phyloP scores from a whole-genome alignment of 108 stramenopile species.

The Cyclotella baltica region DNA sequence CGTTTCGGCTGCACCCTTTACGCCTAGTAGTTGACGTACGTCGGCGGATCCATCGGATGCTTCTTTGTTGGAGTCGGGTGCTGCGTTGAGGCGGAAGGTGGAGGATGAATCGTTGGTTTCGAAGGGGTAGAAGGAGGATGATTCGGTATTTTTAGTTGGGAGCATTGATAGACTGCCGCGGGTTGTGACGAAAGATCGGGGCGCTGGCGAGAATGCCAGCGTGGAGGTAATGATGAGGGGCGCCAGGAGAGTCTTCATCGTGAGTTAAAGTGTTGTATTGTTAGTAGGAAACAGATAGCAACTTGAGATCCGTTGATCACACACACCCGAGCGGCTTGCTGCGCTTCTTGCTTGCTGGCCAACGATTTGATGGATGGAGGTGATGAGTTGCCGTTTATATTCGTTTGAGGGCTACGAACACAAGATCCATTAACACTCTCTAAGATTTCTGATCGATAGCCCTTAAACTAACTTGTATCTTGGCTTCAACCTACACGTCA shows the following conservation, averaged over 20 bases:
- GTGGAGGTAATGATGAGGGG: constrained; percentile 35
- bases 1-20: constrained; percentile 75
- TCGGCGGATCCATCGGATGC: constrained; percentile 72
- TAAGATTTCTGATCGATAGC: background rate
- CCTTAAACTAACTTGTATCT: constrained; percentile 4
- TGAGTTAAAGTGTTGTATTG: background rate
- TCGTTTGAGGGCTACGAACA: background rate
- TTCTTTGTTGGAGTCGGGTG: constrained; percentile 65
- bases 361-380: no score
- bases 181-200: constrained; percentile 25
- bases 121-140: constrained; percentile 26
- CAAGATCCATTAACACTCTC: background rate
- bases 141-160: constrained; percentile 20
- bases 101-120: constrained; percentile 17
- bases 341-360: no score
- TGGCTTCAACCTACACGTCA: constrained; percentile 9
- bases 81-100: constrained; percentile 32
- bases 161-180: constrained; percentile 26
- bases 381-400: background rate
- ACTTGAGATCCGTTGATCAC: background rate
- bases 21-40: constrained; percentile 85
- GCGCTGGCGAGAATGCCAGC: constrained; percentile 44
- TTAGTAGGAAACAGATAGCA: background rate
- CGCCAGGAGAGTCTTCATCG: constrained; percentile 34
- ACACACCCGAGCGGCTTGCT: no score